Conservation (phyloP, 768 basidiomycete species). For the Candolleomyces efflorescens region DNA sequence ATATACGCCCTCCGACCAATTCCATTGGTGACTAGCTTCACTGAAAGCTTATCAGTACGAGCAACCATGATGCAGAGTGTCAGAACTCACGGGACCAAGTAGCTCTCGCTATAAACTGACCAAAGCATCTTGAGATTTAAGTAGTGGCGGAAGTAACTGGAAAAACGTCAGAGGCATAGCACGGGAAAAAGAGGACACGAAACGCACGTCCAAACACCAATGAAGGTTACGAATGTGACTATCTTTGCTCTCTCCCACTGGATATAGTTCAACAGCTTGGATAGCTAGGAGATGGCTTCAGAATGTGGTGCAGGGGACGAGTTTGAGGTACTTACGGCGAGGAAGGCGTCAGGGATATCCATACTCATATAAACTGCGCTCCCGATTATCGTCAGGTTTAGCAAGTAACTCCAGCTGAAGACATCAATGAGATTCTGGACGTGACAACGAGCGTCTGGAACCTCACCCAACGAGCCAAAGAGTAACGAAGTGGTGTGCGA, state of each 20-base stretch:
- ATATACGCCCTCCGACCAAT: constrained; percentile 60
- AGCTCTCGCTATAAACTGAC: constrained; percentile 80
- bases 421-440: constrained; percentile 3
- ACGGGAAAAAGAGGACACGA: neutral
- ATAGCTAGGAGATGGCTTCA: constrained; percentile 41
- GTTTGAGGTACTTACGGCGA: constrained; percentile 62
- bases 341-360: constrained; percentile 90
- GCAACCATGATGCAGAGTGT: neutral
- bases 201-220: constrained; percentile 78
- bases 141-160: constrained; percentile 91
- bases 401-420: constrained; percentile 74
- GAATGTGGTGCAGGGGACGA: neutral
- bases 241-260: constrained; percentile 60
- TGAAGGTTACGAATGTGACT: constrained; percentile 59
- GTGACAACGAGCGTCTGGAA: neutral
- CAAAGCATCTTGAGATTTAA: constrained; percentile 82
- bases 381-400: constrained; percentile 84
- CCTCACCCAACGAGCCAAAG: constrained; percentile 86
- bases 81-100: constrained; percentile 64
- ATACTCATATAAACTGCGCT: constrained; percentile 93
- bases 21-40: constrained; percentile 52
- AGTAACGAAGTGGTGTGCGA: constrained; percentile 90
- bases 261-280: constrained; percentile 88
- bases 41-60: constrained; percentile 27
- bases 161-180: neutral